Base-by-base conservation (phyloP, 495 filamentous ascomycete species). In the Chaetomium fimeti region DNA sequence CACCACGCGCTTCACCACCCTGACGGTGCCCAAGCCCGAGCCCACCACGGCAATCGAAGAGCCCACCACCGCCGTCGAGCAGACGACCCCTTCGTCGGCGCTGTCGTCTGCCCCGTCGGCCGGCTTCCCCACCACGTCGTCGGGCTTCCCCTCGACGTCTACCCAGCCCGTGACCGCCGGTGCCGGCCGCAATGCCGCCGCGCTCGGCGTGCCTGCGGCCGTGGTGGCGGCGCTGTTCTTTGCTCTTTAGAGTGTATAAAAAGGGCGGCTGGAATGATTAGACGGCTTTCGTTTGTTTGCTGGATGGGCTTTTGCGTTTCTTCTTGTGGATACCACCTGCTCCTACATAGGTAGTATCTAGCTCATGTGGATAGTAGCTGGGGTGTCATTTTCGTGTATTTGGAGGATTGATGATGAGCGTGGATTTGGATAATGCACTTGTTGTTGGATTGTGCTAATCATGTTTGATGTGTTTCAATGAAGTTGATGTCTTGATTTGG, bases 121-220 rank as follows among this genome's bases (percentile, higher is more conserved):
- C 22, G 67, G 64, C 48, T 57, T 66, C 42, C 25, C 56, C 24
- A 5, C 24, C 52, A 61, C 32, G 38, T 24, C 53, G 11, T 25
- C 62, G 59, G 65, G 45, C 28, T 24, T 38, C 55, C 36, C 36
- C 36, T 43, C 62, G 12, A 45, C 56, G 43, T 18, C 59, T n/a
- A 63, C 63, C 13, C 36, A 45, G 11, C 61, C 63, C 1, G 71
- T 72, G 22, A 72, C 63, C 15, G 71, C 69, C 13, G 72, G 71
- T n/a, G 71, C 72, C 12, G 68, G 64, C 29, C 71, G 72, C 57
- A 70, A 69, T 48, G 67, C 43, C n/a, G 71, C 55, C 32, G 69
- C 65, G 0, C 5, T 75, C 27, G 69, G 66, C 25, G 15, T 75
- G 27, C 58, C 69, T 15, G 72, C 61, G 38, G 43, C 71, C 7